Evolutionary conservation across 164 flowering plant species (phyloP).

Genomic region (Protea cynaroides): DNA sequence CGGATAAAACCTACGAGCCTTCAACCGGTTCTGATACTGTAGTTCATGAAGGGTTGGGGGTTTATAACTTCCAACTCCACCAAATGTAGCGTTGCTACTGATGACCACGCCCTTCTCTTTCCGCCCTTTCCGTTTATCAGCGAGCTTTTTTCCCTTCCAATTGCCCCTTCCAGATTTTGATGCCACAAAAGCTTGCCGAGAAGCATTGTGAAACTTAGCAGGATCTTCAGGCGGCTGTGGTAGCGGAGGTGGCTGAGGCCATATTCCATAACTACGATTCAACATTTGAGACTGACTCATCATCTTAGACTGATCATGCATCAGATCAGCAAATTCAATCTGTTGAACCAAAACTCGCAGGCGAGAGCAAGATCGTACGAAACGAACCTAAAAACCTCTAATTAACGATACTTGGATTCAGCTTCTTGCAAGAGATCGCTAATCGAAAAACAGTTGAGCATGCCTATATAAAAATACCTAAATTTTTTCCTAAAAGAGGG

Average conservation of each 20-base stretch:
- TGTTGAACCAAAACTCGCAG: background rate
- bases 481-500: background rate
- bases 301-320: constrained; percentile 19
- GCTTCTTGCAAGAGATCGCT: background rate
- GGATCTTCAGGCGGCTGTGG: constrained; percentile 13
- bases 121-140: constrained; percentile 26
- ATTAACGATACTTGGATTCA: too few species aligned
- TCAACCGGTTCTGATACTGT: constrained; percentile 65
- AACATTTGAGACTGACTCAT: constrained; percentile 25
- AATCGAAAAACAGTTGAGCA: background rate
- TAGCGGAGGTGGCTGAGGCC: constrained; percentile 26
- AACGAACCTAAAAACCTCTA: too few species aligned
- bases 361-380: too few species aligned
- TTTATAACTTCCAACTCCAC: constrained; percentile 37
- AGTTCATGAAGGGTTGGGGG: constrained; percentile 67
- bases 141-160: constrained; percentile 73
- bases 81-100: constrained; percentile 10
- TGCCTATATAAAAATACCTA: too few species aligned
- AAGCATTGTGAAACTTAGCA: constrained; percentile 14
- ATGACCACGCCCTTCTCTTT: constrained; percentile 18
- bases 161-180: constrained; percentile 22
- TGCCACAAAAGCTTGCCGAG: constrained; percentile 18
- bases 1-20: constrained; percentile 58
- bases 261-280: constrained; percentile 20
- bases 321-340: background rate